A percentile compares a stretch with the other conserved stretches of the same genome.
Conservation (phyloP, 2,329 filamentous ascomycete genomes). For the Monosporascus sp. region DNA sequence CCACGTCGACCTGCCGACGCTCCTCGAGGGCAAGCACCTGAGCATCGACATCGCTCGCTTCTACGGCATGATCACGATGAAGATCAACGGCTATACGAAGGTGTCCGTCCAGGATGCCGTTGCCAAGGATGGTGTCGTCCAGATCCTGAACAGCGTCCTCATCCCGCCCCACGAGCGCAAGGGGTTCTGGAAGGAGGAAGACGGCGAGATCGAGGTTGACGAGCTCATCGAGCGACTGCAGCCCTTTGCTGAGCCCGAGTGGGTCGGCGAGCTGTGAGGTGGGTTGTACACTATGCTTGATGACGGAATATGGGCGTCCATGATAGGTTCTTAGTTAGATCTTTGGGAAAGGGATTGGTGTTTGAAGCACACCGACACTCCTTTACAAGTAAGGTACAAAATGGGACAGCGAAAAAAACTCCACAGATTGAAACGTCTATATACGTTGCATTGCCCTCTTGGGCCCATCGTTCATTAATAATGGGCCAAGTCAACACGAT, state of each 20-base stretch:
- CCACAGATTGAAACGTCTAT: too few species aligned
- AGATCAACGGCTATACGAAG: slow-evolving; percentile 66
- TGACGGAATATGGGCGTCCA: background rate
- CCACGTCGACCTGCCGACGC: slow-evolving; percentile 67
- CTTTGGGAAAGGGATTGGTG: too few species aligned
- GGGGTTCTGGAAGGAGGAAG: slow-evolving; percentile 28
- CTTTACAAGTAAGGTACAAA: too few species aligned
- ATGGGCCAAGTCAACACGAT: too few species aligned
- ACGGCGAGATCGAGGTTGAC: slow-evolving; percentile 40
- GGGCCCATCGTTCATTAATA: too few species aligned
- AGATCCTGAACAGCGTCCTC: slow-evolving; percentile 66
- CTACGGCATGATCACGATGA: slow-evolving; percentile 64
- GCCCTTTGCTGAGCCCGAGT: slow-evolving; percentile 34
- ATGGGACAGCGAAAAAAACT: too few species aligned
- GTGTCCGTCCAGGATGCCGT: slow-evolving; percentile 66
- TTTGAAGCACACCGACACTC: too few species aligned
- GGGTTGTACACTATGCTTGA: background rate
- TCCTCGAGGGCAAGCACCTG: slow-evolving; percentile 60
- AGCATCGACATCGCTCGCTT: slow-evolving; percentile 66
- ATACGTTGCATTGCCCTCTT: too few species aligned
- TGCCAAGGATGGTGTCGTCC: slow-evolving; percentile 75
- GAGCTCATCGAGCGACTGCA: slow-evolving; percentile 12
- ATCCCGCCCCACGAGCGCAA: slow-evolving; percentile 63
- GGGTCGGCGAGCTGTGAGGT: slow-evolving; percentile 14
- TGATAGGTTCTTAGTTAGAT: background rate